Conservation (phyloP, 2,329 filamentous ascomycete genomes). For the Coniella vitis region DNA sequence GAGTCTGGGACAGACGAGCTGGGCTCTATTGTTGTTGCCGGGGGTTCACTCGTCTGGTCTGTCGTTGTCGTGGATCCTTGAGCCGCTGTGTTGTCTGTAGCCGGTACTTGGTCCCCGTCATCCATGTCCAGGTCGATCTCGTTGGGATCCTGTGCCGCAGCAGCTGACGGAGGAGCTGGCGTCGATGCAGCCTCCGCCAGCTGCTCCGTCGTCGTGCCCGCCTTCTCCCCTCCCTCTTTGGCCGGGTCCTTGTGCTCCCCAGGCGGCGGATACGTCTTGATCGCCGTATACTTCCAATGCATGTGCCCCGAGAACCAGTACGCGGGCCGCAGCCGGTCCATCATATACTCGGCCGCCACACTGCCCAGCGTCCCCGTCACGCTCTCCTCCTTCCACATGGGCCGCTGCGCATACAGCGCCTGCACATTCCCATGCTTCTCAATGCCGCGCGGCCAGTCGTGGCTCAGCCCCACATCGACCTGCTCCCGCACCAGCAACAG, state of each 20-base stretch:
- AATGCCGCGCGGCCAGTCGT: slow-evolving; percentile 87
- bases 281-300: slow-evolving; percentile 78
- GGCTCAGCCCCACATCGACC: slow-evolving; percentile 84
- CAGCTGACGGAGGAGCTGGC: slow-evolving; percentile 2
- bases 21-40: slow-evolving; percentile 17
- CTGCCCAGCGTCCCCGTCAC: slow-evolving; percentile 70
- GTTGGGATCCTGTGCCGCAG: slow-evolving; percentile 46
- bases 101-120: too few species aligned
- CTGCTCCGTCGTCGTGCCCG: slow-evolving; percentile 2
- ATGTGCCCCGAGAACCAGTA: slow-evolving; percentile 94
- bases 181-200: slow-evolving; percentile 15
- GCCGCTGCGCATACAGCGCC: slow-evolving; percentile 66
- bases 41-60: background rate
- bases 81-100: slow-evolving; percentile 34
- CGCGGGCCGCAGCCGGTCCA: slow-evolving; percentile 72
- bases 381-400: slow-evolving; percentile 69
- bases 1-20: slow-evolving; percentile 48
- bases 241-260: slow-evolving; percentile 12
- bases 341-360: slow-evolving; percentile 68
- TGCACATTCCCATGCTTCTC: slow-evolving; percentile 69
- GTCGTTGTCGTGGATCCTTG: slow-evolving; percentile 9
- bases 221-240: slow-evolving; percentile 15
- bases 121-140: slow-evolving; percentile 66
- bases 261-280: slow-evolving; percentile 44
- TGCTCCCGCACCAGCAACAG: slow-evolving; percentile 77